Evolutionary conservation across 2,329 filamentous ascomycete species (phyloP).

Genomic region (Epichloe glyceriae): DNA sequence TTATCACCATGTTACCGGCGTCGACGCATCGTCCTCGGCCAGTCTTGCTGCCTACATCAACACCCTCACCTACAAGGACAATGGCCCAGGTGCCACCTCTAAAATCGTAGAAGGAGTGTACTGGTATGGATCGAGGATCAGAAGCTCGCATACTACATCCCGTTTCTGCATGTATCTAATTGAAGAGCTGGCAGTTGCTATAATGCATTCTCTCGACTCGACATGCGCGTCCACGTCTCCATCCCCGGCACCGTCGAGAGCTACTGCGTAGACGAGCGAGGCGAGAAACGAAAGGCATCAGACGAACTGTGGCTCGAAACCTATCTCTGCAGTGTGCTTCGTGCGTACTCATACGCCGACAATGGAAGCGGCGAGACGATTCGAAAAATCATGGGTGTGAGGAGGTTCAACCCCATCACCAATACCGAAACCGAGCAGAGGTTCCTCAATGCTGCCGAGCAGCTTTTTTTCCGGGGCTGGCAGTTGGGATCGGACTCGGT

Average conservation of each 20-base stretch:
- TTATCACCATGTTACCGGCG: constrained; percentile 95
- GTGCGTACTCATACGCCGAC: constrained; percentile 93
- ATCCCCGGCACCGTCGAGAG: constrained; percentile 94
- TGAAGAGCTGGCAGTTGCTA: constrained; percentile 53
- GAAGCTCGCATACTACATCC: too few relatives aligned
- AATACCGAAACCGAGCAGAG: constrained; percentile 97
- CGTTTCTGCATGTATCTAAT: not conserved
- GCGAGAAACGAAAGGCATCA: constrained; percentile 84
- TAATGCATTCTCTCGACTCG: constrained; percentile 95
- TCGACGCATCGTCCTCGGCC: constrained; percentile 94
- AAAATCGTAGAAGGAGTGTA: constrained; percentile 93
- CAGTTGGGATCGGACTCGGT: constrained; percentile 93
- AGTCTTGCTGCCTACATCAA: constrained; percentile 98
- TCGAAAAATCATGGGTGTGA: constrained; percentile 92
- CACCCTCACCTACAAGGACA: constrained; percentile 81
- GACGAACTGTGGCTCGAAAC: constrained; percentile 96
- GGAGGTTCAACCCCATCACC: constrained; percentile 93
- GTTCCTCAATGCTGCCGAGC: constrained; percentile 87
- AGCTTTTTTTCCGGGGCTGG: constrained; percentile 93
- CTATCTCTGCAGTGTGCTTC: constrained; percentile 85
- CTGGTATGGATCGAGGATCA: constrained; percentile 45
- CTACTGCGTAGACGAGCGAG: constrained; percentile 93
- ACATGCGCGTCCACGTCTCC: constrained; percentile 97
- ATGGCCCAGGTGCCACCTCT: constrained; percentile 54
- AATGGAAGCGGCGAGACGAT: constrained; percentile 90